Evolutionary conservation across 1,284 basidiomycete genomes (phyloP).

Genomic region (Anthracocystis setariae): DNA sequence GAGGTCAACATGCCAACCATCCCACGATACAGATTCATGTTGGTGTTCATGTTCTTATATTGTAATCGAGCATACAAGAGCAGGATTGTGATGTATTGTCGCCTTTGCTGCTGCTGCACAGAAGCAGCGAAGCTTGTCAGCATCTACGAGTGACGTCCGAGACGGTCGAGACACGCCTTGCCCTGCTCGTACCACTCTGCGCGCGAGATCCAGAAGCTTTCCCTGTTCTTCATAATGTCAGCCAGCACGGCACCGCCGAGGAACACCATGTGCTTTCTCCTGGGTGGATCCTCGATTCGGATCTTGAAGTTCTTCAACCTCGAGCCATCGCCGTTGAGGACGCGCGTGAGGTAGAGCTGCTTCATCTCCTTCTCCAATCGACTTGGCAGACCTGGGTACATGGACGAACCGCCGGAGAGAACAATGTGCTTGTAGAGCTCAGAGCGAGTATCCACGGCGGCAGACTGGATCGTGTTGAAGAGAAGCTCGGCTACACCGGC

Average conservation of each 20-base stretch:
- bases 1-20: no score
- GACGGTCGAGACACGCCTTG: constrained; percentile 57
- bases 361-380: constrained; percentile 99
- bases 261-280: constrained; percentile 99
- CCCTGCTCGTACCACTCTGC: constrained; percentile 68
- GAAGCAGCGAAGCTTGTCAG: neutral
- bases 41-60: constrained; percentile 9
- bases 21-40: neutral
- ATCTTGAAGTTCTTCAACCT: constrained; percentile 99
- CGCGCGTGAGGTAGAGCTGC: constrained; percentile 91
- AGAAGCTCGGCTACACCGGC: constrained; percentile 97
- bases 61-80: constrained; percentile 5
- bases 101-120: neutral
- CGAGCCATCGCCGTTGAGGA: constrained; percentile 84
- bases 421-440: constrained; percentile 99
- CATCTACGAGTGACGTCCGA: constrained; percentile 60
- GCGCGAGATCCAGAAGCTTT: constrained; percentile 80
- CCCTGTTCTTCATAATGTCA: constrained; percentile 95
- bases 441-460: constrained; percentile 86
- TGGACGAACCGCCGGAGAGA: constrained; percentile 88
- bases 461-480: constrained; percentile 92
- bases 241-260: constrained; percentile 84
- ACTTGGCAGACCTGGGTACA: constrained; percentile 97
- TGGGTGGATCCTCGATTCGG: constrained; percentile 95
- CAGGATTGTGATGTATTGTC: neutral